Base-by-base conservation (phyloP, 371 early-diverging fungal genomes). In the Haplosporangium sp. region DNA sequence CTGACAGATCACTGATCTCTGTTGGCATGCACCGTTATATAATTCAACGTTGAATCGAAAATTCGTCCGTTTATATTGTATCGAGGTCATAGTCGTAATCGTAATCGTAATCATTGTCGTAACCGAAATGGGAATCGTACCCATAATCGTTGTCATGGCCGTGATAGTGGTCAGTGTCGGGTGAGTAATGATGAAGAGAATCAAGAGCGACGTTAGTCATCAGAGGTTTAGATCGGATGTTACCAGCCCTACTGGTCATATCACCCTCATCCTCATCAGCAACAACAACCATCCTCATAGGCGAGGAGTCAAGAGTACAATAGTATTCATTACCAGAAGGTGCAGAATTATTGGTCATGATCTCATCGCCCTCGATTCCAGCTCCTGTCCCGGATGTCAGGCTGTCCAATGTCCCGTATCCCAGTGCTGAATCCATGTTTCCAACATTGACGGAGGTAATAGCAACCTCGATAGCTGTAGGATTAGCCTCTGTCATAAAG, bases 241-340 rank as follows among this genome's bases (percentile, higher is more conserved):
- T 46, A n/a, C 20, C 18, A 50, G 18, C 50, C 12, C 2, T 50
- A 21, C 29, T 29, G 29, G 29, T 29, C 29, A 29, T 29, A 29
- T 29, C 29, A 29, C 4, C 29, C 29, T 29, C 29, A 8, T 18
- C 50, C 9, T 50, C 20, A 18, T 18, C 50, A 11, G 12, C 55
- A 21, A 52, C 45, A 36, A 53, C 45, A 5, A 38, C 55, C 18
- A 23, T 29, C 29, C 46, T 36, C 50, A 37, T 47, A 45, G 11
- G 8, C 2, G 36, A 20, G 23, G 8, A 41, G 46, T 21, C 37
- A 40, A n/a, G 40, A 61, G 20, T 16, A 53, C 23, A 29, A 29
- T 29, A 29, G 29, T 36, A 46, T 58, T 23, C 46, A 11, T 68
- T 75, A 75, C 75, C 66, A 60, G 75, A 69, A 18, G 62, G 66